Evolutionary conservation across 495 filamentous ascomycete genomes (phyloP), one percentile per base, ranked within the genome.

Genomic region (Clavariopsis aquatica): DNA sequence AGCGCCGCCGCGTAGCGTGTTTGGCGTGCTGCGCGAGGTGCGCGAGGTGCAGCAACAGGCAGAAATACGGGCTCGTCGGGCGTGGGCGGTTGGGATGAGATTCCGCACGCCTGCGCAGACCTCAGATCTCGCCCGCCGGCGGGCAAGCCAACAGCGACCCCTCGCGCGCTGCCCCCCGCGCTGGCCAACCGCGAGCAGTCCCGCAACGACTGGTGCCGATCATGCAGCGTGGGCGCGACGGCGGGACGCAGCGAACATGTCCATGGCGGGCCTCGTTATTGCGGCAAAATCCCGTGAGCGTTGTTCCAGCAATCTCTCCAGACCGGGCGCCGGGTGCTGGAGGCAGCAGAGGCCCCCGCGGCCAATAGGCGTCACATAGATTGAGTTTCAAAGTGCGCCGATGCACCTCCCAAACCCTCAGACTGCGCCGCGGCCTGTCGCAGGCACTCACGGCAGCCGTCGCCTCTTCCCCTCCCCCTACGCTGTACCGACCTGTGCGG

Each of bases 291-390:
- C 61, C 66, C 61, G 61, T 61, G 31, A 61, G 27, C 49, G 60
- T 59, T 54, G 55, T 49, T 60, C 49, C 49, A 68, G 60, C 52
- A 34, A 57, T 56, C 60, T 67, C 65, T 57, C 60, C 53, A 60
- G 60, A 59, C 61, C 49, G 49, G 49, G 49, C 52, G 45, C 57
- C 66, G 49, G 62, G 54, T 60, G 34, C 66, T 5, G 31, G 31
- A 12, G 31, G 31, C 5, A 34, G 31, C 12, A 26, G 31, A 31
- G 1, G 9, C 27, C 23, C 38, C 3, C 45, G 43, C 52, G 43
- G 46, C 67, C 62, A 65, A 69, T 69, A 49, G 55, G 62, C 51
- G 59, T 62, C 67, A 62, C 49, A 61, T 62, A 69, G 62, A 66
- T 69, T 58, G 64, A 36, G 62, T 65, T 69, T 62, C 62, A 69